phyloP scores from a whole-genome alignment of 2,329 filamentous ascomycete species.

The Neopestalotiopsis sp. region DNA sequence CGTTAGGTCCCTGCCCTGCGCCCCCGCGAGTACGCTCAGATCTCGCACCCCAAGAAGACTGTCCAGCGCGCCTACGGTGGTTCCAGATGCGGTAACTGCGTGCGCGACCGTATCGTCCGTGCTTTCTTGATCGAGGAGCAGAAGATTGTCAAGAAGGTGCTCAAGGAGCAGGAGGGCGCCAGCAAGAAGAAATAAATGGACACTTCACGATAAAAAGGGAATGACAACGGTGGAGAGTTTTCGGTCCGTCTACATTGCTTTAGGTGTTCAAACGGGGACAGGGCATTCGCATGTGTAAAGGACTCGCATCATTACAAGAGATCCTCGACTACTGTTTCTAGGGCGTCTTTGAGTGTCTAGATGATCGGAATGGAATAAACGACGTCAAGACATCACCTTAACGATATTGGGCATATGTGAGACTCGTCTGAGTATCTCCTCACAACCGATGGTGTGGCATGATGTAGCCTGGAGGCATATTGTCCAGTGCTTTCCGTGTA shows the following conservation, averaged over 20 bases:
- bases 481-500: not conserved
- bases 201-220: conserved; percentile 22
- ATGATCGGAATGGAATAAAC: conserved; percentile 41
- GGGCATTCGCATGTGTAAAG: conserved; percentile 34
- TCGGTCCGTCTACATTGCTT: conserved; percentile 39
- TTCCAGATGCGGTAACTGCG: conserved; percentile 97
- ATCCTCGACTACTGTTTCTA: conserved; percentile 36
- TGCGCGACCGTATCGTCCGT: conserved; percentile 96
- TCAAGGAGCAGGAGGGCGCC: conserved; percentile 92
- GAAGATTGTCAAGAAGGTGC: conserved; percentile 99
- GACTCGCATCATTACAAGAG: conserved; percentile 22
- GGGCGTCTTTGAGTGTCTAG: conserved; percentile 39
- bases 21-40: conserved; percentile 94
- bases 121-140: conserved; percentile 99
- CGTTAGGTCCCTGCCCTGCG: conserved; percentile 89
- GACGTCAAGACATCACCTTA: conserved; percentile 31
- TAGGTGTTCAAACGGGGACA: conserved; percentile 41
- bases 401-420: not conserved
- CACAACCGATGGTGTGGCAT: not conserved
- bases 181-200: conserved; percentile 71
- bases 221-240: conserved; percentile 34
- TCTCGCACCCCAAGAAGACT: conserved; percentile 99
- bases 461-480: not conserved
- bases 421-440: not conserved
- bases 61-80: conserved; percentile 98